Base-by-base conservation (phyloP, 164 flowering plant species). In the Vitis cinerea region DNA sequence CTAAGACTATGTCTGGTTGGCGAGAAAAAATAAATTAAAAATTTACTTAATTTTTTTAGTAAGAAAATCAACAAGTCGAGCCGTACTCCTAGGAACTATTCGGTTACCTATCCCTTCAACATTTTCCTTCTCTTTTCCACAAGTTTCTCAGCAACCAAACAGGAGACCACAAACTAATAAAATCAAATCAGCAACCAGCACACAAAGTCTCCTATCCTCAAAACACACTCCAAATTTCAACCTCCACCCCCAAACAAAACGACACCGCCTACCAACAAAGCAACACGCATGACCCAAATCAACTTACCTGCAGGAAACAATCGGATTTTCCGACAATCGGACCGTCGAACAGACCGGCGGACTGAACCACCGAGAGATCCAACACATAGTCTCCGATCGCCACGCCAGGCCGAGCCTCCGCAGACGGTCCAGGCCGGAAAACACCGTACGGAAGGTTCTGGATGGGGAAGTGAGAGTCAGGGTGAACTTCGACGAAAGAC, bases 361-460 rank as follows among this genome's bases (percentile, higher is more conserved):
- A 80, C 23, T 91, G 64, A 74, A 93, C 73, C 61, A 71, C 90
- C 2, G 93, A 88, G 31, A 95, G 91, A 82, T 95, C 98, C 75
- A 95, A 73, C 1, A 91, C 97, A 68, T 72, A 87, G 52, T 93
- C 90, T 14, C 98, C 98, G 70, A 95, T 93, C 2, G 99, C 99
- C 8, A 95, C 95, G 53, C 87, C 96, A 7, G 88, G 90, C 3
- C 97, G 86, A 62, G 97, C 73, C 12, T 65, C 62, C 0, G 87
- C 83, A 67, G 44, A 67, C 17, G 84, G 64, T 4, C 49, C 59
- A 8, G 85, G 88, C 79, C 72, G 83, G 86, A 93, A 95, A 0
- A 89, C 88, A 4, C 98, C 98, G 77, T 80, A 95, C 0, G 99
- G 99, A 6, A 95, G 98, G 83, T 95, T 95, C 79, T 95, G 88